Base-by-base conservation (phyloP, 176 grass and related monocot genomes). In the Zea luxurians region DNA sequence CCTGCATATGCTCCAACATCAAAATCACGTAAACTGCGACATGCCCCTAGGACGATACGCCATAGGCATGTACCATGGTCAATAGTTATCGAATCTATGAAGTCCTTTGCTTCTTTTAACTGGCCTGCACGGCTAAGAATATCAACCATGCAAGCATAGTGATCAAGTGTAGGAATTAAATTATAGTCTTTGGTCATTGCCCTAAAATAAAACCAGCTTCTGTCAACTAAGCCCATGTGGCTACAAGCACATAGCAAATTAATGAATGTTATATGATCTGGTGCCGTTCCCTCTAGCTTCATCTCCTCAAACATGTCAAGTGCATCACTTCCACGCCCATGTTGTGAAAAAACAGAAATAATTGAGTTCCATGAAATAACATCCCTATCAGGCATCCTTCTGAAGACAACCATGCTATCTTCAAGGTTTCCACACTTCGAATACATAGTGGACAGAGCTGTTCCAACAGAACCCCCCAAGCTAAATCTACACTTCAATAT, bases 101-200 rank as follows among this genome's bases (percentile, higher is more conserved):
- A 94, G 40, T 87, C 73, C 48, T 89, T 94, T 53, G 92, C 89
- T 77, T 94, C 77, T 47, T 81, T 80, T 37, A 94, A 61, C 80
- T 87, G 41, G 62, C 89, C 89, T 61, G 88, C 89, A 64, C 89
- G 71, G 42, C 86, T 86, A 61, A 94, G 84, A 74, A 91, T 85
- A 83, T 94, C 92, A 37, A 91, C 83, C 86, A 94, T 91, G 83
- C 92, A 94, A 68, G 86, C 89, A 84, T 91, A 94, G 70, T 94
- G 92, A 44, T 94, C 92, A 64, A 94, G 42, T 68, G 55, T 50
- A 77, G 89, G 86, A 76, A 48, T 67, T 82, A 94, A 79, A 70
- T 74, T 74, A 59, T 94, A 89, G 37, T 91, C 77, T 72, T 80
- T 79, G 43, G 73, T 55, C 84, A 95, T 95, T 59, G 86, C 87